Evolutionary conservation across 164 flowering plant species (phyloP).

Genomic region (Magnolia changhungtana): DNA sequence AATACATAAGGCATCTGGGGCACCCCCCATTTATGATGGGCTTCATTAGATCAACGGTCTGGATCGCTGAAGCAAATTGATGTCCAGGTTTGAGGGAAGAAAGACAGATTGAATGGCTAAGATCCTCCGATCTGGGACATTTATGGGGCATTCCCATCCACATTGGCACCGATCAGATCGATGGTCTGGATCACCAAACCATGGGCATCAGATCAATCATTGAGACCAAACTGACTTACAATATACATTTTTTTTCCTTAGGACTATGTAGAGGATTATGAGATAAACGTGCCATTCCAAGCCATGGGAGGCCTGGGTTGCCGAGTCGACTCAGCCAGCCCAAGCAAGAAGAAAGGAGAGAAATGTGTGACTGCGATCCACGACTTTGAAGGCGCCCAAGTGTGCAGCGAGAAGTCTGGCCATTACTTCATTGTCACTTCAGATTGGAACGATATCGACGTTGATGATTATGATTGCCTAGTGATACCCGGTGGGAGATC

Average conservation of each 20-base stretch:
- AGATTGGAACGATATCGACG: constrained; percentile 16
- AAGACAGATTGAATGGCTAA: no score
- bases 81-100: no score
- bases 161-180: no score
- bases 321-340: constrained; percentile 23
- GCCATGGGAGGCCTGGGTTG: constrained; percentile 31
- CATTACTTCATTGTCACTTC: constrained; percentile 24
- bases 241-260: not conserved
- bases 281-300: constrained; percentile 30
- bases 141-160: no score
- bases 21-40: no score
- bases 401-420: constrained; percentile 30
- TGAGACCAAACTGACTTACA: not conserved
- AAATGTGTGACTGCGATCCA: constrained; percentile 29
- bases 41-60: no score
- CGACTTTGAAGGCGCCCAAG: constrained; percentile 24
- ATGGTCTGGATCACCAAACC: no score
- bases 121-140: no score
- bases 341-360: constrained; percentile 26
- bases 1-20: no score
- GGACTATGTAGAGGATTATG: constrained; percentile 35
- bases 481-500: constrained; percentile 37
- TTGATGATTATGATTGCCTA: constrained; percentile 29
- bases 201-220: not conserved
- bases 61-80: no score